Conservation (phyloP, 2,329 filamentous ascomycete species). For the Aspergillus fischeri region DNA sequence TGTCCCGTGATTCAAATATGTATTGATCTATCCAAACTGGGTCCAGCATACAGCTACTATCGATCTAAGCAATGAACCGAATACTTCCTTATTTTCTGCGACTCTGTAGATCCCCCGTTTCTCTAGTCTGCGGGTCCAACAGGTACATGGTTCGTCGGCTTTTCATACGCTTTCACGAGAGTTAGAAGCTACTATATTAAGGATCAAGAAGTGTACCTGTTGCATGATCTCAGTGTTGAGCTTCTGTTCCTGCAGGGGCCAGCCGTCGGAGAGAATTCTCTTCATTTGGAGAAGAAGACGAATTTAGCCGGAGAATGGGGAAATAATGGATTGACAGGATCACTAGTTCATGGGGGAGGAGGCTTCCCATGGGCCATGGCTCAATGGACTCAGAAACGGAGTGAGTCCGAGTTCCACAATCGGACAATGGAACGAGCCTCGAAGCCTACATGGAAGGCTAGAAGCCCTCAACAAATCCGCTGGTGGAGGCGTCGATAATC, state of each 20-base stretch:
- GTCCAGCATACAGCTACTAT: neutral
- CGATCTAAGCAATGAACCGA: neutral
- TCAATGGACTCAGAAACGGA: neutral
- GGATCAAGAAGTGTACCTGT: neutral
- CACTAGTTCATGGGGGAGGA: neutral
- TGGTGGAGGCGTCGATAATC: neutral
- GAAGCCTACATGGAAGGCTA: too few relatives aligned
- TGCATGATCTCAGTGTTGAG: neutral
- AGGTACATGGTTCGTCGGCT: neutral
- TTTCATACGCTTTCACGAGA: neutral
- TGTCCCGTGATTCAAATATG: neutral
- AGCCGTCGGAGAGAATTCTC: neutral
- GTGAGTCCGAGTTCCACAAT: neutral
- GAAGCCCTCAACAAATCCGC: too few relatives aligned
- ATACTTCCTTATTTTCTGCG: neutral
- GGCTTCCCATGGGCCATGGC: too few relatives aligned
- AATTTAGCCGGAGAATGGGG: neutral
- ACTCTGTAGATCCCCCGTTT: neutral
- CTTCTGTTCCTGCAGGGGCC: neutral
- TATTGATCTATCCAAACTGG: neutral
- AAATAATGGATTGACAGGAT: neutral
- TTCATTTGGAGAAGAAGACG: neutral
- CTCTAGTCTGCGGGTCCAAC: neutral
- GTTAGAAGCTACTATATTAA: neutral
- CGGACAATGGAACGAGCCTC: neutral